A percentile compares a stretch with the other conserved stretches of the same genome.
Conservation (phyloP, 1,284 basidiomycete species). For the Cutaneotrichosporon dermatis region DNA sequence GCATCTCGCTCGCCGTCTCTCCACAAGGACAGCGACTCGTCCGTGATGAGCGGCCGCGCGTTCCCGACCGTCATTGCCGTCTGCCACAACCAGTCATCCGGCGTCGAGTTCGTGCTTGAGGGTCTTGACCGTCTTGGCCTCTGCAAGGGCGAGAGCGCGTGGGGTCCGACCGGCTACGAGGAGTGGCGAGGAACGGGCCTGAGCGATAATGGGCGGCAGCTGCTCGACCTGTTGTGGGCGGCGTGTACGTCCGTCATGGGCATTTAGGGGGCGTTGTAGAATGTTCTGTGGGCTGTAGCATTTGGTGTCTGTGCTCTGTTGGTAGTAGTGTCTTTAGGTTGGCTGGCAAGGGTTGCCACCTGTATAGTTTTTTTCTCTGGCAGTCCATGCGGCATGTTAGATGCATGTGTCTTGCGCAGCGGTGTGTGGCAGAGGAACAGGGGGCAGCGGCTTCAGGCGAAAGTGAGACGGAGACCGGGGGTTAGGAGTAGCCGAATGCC, state of each 20-base stretch:
- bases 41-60: constrained; percentile 25
- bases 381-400: too few relatives aligned
- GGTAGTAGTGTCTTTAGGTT: too few relatives aligned
- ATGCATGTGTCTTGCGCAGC: too few relatives aligned
- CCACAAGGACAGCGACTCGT: background rate
- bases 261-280: constrained; percentile 15
- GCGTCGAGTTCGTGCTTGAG: constrained; percentile 49
- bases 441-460: too few relatives aligned
- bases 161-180: constrained; percentile 50
- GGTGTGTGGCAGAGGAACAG: too few relatives aligned
- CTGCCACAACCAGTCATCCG: constrained; percentile 45
- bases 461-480: too few relatives aligned
- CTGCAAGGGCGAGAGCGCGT: constrained; percentile 46
- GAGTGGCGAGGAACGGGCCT: constrained; percentile 48
- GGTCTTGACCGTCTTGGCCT: constrained; percentile 47
- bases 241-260: constrained; percentile 48
- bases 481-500: too few relatives aligned
- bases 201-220: constrained; percentile 40
- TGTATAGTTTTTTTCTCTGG: too few relatives aligned
- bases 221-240: constrained; percentile 46
- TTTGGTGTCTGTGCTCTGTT: too few relatives aligned
- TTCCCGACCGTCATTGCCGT: constrained; percentile 50
- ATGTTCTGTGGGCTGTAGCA: too few relatives aligned
- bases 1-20: constrained; percentile 10
- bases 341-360: too few relatives aligned